Base-by-base conservation (phyloP, 345 rosid species). In the Hevea brasiliensis region DNA sequence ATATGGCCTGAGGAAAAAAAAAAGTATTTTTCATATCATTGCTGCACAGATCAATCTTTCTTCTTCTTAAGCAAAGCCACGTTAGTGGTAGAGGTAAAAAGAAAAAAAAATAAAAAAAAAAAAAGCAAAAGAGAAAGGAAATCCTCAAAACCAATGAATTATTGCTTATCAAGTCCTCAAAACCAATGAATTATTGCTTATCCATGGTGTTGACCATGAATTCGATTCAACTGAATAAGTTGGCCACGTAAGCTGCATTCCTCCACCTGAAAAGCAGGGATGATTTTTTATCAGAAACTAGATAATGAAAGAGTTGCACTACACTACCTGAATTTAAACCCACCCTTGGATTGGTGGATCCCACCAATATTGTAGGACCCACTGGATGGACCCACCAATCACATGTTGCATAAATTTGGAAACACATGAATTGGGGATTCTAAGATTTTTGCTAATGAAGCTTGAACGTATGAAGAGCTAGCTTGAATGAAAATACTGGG, bases 211-310 rank as follows among this genome's bases (percentile, higher is more conserved):
- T 48, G 47, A 50, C 23, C 48, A 7, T 15, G 40, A 62, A 53
- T 74, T 67, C 76, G 54, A 15, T 76, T 78, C 61, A 83, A 77
- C 58, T 94, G 98, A 56, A 94, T 84, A 47, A 88, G 84, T 67
- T 92, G 90, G 44, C 86, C 77, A 48, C 84, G 82, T 68, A 92
- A 79, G 86, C 89, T 87, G 73, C 93, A 88, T 61, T 89, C 97
- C 81, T 86, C 89, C 54, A 84, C 89, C 96, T 94, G 94, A 79
- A 62, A 79, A 56, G 47, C 54, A 70, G 0, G 24, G 21, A 55
- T 29, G 1, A 32, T 29, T 17, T 41, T 9, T 48, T 65, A 9
- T 71, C n/a, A 72, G 59, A 29, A 24, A 29, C 27, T 44, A 21
- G 53, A 26, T 15, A 3, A 7, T 4, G 20, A 35, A 8, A n/a